Evolutionary conservation across 2,329 filamentous ascomycete genomes (phyloP).

Genomic region (Curvularia verruculosa): DNA sequence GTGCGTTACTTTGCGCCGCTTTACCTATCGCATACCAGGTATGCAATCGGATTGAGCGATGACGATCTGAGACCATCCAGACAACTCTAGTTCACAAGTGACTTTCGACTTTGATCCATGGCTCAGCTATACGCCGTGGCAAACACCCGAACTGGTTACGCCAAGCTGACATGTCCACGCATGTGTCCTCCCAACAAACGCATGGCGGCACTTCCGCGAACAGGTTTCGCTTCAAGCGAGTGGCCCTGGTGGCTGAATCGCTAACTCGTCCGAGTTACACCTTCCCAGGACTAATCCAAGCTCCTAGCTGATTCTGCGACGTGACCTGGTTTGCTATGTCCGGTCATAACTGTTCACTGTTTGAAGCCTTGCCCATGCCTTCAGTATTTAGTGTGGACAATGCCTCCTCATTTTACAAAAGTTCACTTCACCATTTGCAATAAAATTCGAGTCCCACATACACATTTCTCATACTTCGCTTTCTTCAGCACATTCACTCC

Average conservation of each 20-base stretch:
- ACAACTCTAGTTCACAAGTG: background rate
- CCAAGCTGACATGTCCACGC: background rate
- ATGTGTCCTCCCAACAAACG: background rate
- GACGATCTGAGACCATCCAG: background rate
- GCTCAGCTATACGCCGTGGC: background rate
- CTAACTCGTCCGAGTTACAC: background rate
- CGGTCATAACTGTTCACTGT: background rate
- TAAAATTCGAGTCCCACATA: background rate
- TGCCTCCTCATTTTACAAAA: background rate
- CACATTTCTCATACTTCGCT: background rate
- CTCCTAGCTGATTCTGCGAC: background rate
- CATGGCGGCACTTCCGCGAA: background rate
- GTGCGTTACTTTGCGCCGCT: background rate
- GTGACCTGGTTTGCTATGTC: background rate
- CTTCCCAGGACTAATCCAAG: background rate
- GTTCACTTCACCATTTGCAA: too few relatives aligned
- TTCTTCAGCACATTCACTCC: background rate
- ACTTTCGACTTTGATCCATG: background rate
- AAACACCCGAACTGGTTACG: background rate
- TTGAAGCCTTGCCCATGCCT: background rate
- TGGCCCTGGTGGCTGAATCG: background rate
- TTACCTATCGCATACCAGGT: background rate
- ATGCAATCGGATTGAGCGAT: background rate
- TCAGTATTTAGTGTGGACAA: background rate
- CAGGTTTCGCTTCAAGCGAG: background rate